A percentile compares a stretch with the other conserved stretches of the same genome.
These are phyloP conservation scores for Neoarthrinium moseri DNA, from an alignment of 2,329 filamentous ascomycete genomes.

Conservation along the genomic window DNA sequence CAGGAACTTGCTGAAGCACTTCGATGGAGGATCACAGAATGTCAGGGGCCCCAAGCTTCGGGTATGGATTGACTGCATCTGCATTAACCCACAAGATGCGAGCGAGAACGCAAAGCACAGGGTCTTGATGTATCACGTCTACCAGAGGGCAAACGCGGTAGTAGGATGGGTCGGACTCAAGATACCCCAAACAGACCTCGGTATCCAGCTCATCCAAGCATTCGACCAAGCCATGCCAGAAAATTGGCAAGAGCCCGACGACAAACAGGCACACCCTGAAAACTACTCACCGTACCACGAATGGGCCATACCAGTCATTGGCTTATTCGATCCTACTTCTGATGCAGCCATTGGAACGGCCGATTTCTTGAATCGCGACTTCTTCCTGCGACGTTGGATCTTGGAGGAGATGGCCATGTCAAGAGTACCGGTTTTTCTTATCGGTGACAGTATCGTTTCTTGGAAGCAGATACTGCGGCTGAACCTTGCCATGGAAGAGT, in stretches of 20 bases:
- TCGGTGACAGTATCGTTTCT: conserved; percentile 33
- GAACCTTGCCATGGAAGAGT: conserved; percentile 34
- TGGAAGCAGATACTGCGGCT: conserved; percentile 33
- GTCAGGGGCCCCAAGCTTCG: conserved; percentile 7
- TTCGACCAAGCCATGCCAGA: conserved; percentile 30
- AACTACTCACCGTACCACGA: conserved; percentile 30
- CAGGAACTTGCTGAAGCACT: conserved; percentile 7
- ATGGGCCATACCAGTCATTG: too few species aligned
- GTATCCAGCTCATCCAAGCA: conserved; percentile 21
- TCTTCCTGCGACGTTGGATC: conserved; percentile 36
- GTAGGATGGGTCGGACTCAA: conserved; percentile 32
- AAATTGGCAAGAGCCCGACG: conserved; percentile 32
- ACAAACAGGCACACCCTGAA: conserved; percentile 29
- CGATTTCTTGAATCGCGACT: conserved; percentile 30
- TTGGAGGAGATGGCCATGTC: conserved; percentile 34
- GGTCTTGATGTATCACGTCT: conserved; percentile 1
- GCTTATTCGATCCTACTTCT: too few species aligned
- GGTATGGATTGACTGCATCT: conserved; percentile 13
- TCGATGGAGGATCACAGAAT: not conserved
- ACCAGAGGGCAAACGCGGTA: conserved; percentile 21
- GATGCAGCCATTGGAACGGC: too few species aligned
- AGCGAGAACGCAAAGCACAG: conserved; percentile 7
- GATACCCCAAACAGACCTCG: conserved; percentile 24
- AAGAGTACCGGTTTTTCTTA: conserved; percentile 25
- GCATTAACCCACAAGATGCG: conserved; percentile 10